Conservation (phyloP, 768 basidiomycete species). For the Naganishia friedmannii region DNA sequence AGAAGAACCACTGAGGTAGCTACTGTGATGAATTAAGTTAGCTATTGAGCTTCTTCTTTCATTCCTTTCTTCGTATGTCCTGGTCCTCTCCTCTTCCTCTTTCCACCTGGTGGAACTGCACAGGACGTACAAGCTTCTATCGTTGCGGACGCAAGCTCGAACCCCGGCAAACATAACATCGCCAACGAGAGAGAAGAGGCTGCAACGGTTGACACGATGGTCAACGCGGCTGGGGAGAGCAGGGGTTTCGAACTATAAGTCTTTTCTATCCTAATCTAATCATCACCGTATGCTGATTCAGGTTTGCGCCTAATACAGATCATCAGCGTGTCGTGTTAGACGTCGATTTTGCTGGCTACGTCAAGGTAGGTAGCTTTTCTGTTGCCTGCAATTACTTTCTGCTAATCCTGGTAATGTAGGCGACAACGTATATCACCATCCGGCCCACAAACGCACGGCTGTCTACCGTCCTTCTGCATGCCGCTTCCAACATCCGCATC, state of each 20-base stretch:
- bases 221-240: slow-evolving; percentile 26
- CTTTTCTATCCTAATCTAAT: too few species aligned
- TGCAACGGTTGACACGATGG: slow-evolving; percentile 12
- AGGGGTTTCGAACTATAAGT: slow-evolving; percentile 28
- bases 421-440: slow-evolving; percentile 88
- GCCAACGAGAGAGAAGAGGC: neutral
- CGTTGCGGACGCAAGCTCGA: neutral
- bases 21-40: too few species aligned
- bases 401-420: slow-evolving; percentile 48
- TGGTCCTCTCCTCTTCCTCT: neutral
- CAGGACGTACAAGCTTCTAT: neutral
- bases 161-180: neutral
- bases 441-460: slow-evolving; percentile 75
- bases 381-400: neutral
- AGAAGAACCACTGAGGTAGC: too few species aligned
- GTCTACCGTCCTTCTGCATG: slow-evolving; percentile 76
- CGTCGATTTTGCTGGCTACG: slow-evolving; percentile 81
- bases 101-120: neutral
- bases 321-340: slow-evolving; percentile 94
- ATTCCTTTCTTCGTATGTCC: neutral
- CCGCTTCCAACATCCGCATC: slow-evolving; percentile 38
- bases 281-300: neutral
- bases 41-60: neutral
- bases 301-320: slow-evolving; percentile 57
- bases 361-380: slow-evolving; percentile 56